Evolutionary conservation across 352 stramenopile genomes (phyloP).

Genomic region (Peronosclerospora sorghi): DNA sequence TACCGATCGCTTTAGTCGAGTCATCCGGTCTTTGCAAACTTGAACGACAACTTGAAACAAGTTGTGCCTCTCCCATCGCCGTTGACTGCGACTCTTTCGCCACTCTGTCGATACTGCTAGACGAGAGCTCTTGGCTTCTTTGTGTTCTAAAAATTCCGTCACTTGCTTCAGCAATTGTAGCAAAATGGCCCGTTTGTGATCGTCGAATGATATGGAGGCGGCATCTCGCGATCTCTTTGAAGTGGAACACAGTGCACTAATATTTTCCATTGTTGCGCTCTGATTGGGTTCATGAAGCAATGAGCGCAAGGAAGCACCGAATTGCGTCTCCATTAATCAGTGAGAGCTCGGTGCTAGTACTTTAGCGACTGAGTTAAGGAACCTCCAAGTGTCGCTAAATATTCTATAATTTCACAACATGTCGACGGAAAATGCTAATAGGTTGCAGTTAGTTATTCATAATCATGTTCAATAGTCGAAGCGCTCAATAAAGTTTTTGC

Average conservation of each 20-base stretch:
- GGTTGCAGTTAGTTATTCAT: no score
- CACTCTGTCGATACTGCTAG: slow-evolving; percentile 17
- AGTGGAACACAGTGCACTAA: background rate
- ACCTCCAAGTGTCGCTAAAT: slow-evolving; percentile 3
- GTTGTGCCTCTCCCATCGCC: slow-evolving; percentile 16
- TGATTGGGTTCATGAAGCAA: slow-evolving; percentile 13
- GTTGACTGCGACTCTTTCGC: slow-evolving; percentile 14
- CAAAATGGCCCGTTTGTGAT: slow-evolving; percentile 29
- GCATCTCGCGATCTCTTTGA: slow-evolving; percentile 1
- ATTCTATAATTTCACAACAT: no score
- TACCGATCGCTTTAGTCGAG: slow-evolving; percentile 22
- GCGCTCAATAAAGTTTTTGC: no score
- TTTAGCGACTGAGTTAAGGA: no score
- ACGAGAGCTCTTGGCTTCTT: slow-evolving; percentile 29
- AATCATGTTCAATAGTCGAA: no score
- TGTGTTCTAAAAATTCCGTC: slow-evolving; percentile 38
- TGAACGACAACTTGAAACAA: slow-evolving; percentile 38
- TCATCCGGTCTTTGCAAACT: slow-evolving; percentile 46
- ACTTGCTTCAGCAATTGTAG: slow-evolving; percentile 38
- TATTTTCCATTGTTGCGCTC: slow-evolving; percentile 1
- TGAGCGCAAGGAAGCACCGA: slow-evolving; percentile 7
- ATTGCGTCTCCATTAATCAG: slow-evolving; percentile 10
- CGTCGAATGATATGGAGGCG: slow-evolving; percentile 1
- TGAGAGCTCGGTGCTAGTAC: background rate
- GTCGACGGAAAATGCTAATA: no score